Evolutionary conservation across 345 rosid genomes (phyloP).

Genomic region (Sisymbrium altissimum): DNA sequence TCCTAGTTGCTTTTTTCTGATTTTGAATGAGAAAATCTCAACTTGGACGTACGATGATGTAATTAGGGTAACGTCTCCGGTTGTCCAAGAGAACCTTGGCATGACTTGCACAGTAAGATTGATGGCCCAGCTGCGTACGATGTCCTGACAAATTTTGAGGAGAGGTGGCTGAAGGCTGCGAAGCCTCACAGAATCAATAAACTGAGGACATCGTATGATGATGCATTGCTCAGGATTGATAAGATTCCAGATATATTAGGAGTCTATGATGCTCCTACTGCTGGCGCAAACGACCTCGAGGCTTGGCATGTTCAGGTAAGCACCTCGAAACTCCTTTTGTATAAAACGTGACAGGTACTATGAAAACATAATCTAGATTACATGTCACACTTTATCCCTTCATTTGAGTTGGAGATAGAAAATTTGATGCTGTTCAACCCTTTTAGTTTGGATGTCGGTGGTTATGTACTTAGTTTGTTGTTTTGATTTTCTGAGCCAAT

Average conservation of each 20-base stretch:
- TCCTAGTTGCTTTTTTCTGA: not conserved
- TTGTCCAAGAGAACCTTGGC: conserved; percentile 96
- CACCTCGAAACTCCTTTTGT: not conserved
- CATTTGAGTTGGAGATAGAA: not conserved
- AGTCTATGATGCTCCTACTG: conserved; percentile 48
- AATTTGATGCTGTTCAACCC: not conserved
- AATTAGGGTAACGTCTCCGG: conserved; percentile 62
- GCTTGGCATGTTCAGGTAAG: conserved; percentile 94
- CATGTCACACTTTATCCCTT: not conserved
- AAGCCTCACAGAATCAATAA: conserved; percentile 79
- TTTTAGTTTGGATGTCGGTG: not conserved
- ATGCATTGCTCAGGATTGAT: conserved; percentile 70
- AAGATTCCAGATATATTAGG: conserved; percentile 83
- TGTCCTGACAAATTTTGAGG: conserved; percentile 86
- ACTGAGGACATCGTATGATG: conserved; percentile 69
- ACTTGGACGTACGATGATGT: not conserved
- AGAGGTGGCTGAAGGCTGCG: conserved; percentile 84
- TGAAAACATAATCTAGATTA: not conserved
- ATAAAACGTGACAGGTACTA: not conserved
- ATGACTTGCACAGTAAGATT: conserved; percentile 86
- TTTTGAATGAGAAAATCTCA: not conserved
- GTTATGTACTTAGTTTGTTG: not conserved
- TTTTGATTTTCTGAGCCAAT: not conserved
- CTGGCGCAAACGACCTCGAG: conserved; percentile 55
- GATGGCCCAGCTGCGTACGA: conserved; percentile 99